Evolutionary conservation across 331 rosid genomes (phyloP), one percentile per base, ranked within the genome.

Genomic region (Quercus lobata): DNA sequence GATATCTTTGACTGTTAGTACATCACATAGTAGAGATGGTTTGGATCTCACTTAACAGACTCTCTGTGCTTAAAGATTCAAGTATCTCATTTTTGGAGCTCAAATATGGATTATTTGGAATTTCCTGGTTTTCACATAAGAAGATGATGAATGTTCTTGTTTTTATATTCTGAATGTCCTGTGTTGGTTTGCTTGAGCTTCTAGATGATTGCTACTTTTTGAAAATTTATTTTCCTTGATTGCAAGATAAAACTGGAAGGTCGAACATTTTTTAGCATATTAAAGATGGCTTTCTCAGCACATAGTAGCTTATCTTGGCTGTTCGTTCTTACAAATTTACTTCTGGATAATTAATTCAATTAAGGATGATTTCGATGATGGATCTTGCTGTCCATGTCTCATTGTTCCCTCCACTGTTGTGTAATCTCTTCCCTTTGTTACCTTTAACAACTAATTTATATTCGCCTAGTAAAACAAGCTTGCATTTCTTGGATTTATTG

Each of bases 351-450:
- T 18, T 32, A 34, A 66, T 19, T 34, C 37, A 68, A 8, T 35
- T 68, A 35, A 35, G 14, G 53, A 49, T 76, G 24, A 78, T 80
- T 83, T 69, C 61, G 54, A 49, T 80, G 74, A 58, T 70, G 72
- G 72, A 15, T 19, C 22, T n/a, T 68, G 72, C 72, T 18, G 25
- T 25, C 60, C 60, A 16, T 74, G 21, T 25, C 18, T 61, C 25
- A 41, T 73, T 61, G 61, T 37, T n/a, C 18, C 25, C 76, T 58
- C 56, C 73, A 46, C 55, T 80, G 62, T 63, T 41, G 16, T 72
- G 55, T 73, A 72, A 49, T 78, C 65, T 29, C 34, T 83, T 78
- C 74, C 78, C 66, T 71, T 17, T 70, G 46, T 75, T 75, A 46
- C 73, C 61, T 54, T 68, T 5, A 49, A 49, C 72, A 56, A 41